Percentiles rank a stretch among this genome's conserved stretches.
These are phyloP conservation scores for Zygosaccharomyces bisporus DNA, from an alignment of 805 yeast genomes.

Conservation along the genomic window DNA sequence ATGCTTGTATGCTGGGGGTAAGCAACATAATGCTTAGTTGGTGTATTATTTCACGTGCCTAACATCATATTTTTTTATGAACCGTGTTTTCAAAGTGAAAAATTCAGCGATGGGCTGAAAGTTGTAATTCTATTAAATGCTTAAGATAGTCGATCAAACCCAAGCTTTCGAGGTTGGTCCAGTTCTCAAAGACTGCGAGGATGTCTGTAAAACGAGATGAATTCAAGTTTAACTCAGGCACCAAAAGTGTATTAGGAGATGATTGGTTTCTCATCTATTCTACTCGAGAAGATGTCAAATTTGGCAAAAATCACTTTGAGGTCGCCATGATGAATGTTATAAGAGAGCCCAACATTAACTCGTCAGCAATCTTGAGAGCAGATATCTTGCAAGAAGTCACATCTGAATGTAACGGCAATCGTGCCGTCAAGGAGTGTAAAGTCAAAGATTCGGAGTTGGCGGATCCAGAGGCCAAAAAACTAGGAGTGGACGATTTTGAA, in stretches of 20 bases:
- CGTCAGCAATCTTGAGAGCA: conserved; percentile 85
- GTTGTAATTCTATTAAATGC: neutral
- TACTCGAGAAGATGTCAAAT: conserved; percentile 22
- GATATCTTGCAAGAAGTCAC: conserved; percentile 61
- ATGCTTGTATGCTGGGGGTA: neutral
- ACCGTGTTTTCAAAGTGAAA: neutral
- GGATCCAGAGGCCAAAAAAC: conserved; percentile 26
- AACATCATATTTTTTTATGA: neutral
- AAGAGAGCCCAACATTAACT: conserved; percentile 82
- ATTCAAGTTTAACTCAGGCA: conserved; percentile 20
- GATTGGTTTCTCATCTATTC: conserved; percentile 32
- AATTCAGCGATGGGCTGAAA: conserved; percentile 5
- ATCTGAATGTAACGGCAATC: conserved; percentile 35
- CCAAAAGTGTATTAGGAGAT: conserved; percentile 26
- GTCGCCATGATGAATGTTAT: conserved; percentile 77
- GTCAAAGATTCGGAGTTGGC: conserved; percentile 15
- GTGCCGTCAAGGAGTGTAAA: conserved; percentile 9
- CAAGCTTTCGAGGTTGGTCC: neutral
- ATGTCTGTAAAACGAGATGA: conserved; percentile 15
- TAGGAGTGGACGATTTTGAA: conserved; percentile 42
- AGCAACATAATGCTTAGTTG: neutral
- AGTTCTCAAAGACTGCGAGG: neutral
- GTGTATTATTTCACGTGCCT: neutral
- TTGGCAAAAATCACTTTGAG: conserved; percentile 51
- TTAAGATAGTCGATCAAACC: neutral